phyloP scores from a whole-genome alignment of 805 yeast species.

The Ogataea ganodermae region DNA sequence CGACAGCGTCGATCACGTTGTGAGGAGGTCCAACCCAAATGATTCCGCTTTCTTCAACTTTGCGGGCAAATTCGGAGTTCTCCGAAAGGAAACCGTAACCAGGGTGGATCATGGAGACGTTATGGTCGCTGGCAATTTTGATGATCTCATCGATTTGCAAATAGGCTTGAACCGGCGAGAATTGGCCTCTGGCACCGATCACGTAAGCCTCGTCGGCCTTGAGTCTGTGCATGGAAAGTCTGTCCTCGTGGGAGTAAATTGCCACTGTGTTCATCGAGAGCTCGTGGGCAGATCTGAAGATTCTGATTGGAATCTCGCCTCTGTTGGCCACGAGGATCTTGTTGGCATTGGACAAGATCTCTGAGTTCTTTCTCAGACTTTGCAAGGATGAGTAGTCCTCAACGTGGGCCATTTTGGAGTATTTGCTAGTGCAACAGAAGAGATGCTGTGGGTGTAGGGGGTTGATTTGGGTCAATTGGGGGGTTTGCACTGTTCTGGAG shows the following conservation, averaged over 20 bases:
- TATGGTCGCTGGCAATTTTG: slow-evolving; percentile 74
- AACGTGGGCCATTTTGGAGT: slow-evolving; percentile 28
- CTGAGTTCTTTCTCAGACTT: slow-evolving; percentile 42
- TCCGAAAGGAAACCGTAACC: slow-evolving; percentile 66
- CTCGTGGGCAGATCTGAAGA: slow-evolving; percentile 97
- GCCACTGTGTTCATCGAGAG: slow-evolving; percentile 97
- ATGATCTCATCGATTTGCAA: slow-evolving; percentile 94
- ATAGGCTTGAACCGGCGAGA: slow-evolving; percentile 93
- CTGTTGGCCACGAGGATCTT: slow-evolving; percentile 79
- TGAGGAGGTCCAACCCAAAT: slow-evolving; percentile 96
- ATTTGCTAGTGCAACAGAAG: background rate
- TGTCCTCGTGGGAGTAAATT: slow-evolving; percentile 93
- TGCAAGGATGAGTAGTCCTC: slow-evolving; percentile 38
- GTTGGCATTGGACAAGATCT: slow-evolving; percentile 53
- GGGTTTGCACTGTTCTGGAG: background rate
- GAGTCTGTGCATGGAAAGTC: slow-evolving; percentile 90
- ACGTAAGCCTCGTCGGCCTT: slow-evolving; percentile 94
- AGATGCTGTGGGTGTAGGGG: background rate
- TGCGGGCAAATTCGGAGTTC: slow-evolving; percentile 81
- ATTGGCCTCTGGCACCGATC: slow-evolving; percentile 87
- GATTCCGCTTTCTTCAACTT: slow-evolving; percentile 87
- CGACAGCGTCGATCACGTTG: slow-evolving; percentile 87
- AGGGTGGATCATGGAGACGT: slow-evolving; percentile 86
- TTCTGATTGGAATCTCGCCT: slow-evolving; percentile 84
- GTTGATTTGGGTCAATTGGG: background rate